Base-by-base conservation (phyloP, 805 yeast species). In the Saccharomyces jurei region DNA sequence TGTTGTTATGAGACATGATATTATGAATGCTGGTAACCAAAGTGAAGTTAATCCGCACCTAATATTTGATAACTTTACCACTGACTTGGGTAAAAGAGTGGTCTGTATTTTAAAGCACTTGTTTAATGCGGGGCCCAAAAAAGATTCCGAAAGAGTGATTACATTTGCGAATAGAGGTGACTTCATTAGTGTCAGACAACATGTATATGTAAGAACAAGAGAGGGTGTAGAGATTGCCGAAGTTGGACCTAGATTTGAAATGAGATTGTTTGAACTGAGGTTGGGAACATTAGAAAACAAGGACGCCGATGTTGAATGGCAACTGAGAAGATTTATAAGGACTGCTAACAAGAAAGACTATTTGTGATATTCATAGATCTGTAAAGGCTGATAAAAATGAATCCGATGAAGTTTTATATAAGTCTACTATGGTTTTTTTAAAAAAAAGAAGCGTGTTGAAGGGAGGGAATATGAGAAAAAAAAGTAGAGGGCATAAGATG, bases 291-390 rank as follows among this genome's bases (percentile, higher is more conserved):
- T 92, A 58, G 99, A 94, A 62, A 90, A 92, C 69, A 88, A 88
- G 73, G 97, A 94, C 70, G 96, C 97, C 10, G 99, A 94, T 66
- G 82, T 89, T n/a, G 99, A 94, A 70, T 94, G 98, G 98, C 87
- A 88, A 75, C 76, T 88, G 63, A 81, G 96, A 71, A 83, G 97
- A 63, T 94, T 91, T 63, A 89, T 90, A 49, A 81, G 99, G 68
- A 94, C 99, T 28, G 98, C 96, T 21, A 90, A 86, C 71, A 84
- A 97, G 73, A 92, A 94, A 76, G 94, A 91, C 68, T 90, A 92
- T 69, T 74, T 92, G 53, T 70, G 53, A 48, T n/a, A n/a, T 36
- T 36, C 17, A 36, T 36, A 36, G 44, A 36, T 36, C 6, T 36
- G 25, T 36, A 36, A 17, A 36, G 25, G 44, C 17, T 17, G 26